These are phyloP conservation scores for Colletotrichum endophyticum DNA, from an alignment of 2,329 filamentous ascomycete species.

Conservation along the genomic window DNA sequence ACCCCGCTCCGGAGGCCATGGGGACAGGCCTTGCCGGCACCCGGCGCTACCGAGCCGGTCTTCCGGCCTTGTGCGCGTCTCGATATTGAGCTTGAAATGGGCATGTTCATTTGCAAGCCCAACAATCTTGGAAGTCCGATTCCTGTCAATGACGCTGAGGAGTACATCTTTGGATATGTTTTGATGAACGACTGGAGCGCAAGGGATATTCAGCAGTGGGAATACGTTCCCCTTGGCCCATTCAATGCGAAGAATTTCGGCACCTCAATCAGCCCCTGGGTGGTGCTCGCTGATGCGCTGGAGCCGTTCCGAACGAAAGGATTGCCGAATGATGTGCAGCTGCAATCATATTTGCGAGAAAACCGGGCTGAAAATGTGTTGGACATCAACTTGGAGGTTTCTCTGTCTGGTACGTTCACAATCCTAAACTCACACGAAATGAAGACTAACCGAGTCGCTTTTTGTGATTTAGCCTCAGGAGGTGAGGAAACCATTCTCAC, in stretches of 20 bases:
- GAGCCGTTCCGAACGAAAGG: slow-evolving; percentile 26
- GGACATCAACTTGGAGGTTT: slow-evolving; percentile 42
- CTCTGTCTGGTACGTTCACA: slow-evolving; percentile 35
- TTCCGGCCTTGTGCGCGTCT: slow-evolving; percentile 65
- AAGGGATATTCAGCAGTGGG: slow-evolving; percentile 64
- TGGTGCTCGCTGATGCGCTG: slow-evolving; percentile 65
- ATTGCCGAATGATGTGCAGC: slow-evolving; percentile 34
- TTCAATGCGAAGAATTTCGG: slow-evolving; percentile 67
- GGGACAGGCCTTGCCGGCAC: slow-evolving; percentile 52
- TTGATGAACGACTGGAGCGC: slow-evolving; percentile 71
- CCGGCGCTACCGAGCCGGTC: slow-evolving; percentile 57
- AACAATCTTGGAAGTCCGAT: slow-evolving; percentile 72
- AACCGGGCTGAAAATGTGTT: slow-evolving; percentile 39
- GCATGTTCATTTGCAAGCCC: slow-evolving; percentile 71
- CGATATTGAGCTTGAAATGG: slow-evolving; percentile 81
- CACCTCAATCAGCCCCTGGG: slow-evolving; percentile 66
- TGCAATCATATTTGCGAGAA: slow-evolving; percentile 60
- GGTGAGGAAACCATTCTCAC: slow-evolving; percentile 37
- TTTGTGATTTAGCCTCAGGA: slow-evolving; percentile 20
- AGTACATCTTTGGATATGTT: slow-evolving; percentile 74
- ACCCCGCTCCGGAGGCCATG: slow-evolving; percentile 70
- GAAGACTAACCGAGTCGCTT: neutral
- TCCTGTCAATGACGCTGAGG: slow-evolving; percentile 66
- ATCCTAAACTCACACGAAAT: neutral
- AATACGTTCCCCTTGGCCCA: slow-evolving; percentile 66